Conservation (phyloP, 768 basidiomycete genomes). For the Lepiota venenata region DNA sequence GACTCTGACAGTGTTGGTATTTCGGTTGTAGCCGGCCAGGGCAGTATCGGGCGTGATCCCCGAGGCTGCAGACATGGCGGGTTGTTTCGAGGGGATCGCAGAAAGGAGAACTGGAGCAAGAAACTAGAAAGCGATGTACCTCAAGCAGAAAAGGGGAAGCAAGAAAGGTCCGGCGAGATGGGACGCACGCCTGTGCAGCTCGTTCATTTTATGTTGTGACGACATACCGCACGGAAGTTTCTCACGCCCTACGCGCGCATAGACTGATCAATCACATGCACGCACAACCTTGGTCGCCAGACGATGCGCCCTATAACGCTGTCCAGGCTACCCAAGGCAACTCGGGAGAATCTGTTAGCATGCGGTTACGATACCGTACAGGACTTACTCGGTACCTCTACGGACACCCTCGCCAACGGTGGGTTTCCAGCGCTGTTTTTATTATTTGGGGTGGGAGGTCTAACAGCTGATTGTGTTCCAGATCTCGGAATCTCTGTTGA, state of each 20-base stretch:
- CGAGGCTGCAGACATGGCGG: constrained; percentile 28
- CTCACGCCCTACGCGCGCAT: background rate
- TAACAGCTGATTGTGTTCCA: constrained; percentile 21
- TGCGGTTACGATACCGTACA: constrained; percentile 57
- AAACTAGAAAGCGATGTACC: constrained; percentile 3
- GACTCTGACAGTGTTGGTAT: constrained; percentile 42
- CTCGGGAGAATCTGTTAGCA: constrained; percentile 41
- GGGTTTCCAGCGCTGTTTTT: no score
- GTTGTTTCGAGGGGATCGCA: constrained; percentile 6
- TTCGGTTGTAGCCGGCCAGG: background rate
- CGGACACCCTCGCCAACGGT: constrained; percentile 53
- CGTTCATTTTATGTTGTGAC: background rate
- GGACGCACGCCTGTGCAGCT: constrained; percentile 1
- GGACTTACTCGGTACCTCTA: constrained; percentile 43
- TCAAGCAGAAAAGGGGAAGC: constrained; percentile 13
- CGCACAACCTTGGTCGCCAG: background rate
- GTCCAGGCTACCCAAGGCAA: constrained; percentile 37
- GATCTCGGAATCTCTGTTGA: constrained; percentile 47
- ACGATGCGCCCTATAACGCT: background rate
- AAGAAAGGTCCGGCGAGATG: constrained; percentile 17
- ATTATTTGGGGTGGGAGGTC: background rate
- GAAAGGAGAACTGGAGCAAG: constrained; percentile 5
- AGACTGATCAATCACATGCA: background rate
- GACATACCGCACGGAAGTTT: background rate
- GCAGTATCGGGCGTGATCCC: constrained; percentile 14